Percentiles rank a stretch among this genome's conserved stretches.
Conservation (phyloP, 148 eudicot genomes). For the Diospyros kaki region DNA sequence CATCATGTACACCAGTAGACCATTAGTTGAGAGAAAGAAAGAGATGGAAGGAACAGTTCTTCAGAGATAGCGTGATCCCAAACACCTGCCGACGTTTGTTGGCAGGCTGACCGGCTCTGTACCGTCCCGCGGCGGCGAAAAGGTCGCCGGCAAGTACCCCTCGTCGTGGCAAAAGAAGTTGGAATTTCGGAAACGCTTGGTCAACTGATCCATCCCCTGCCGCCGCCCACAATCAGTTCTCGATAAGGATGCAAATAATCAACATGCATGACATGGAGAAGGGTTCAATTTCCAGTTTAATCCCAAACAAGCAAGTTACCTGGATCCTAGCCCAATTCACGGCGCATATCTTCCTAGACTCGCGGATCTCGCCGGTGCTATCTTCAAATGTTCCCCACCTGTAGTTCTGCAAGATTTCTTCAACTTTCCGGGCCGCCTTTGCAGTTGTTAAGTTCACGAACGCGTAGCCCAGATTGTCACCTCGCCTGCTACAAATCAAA, state of each 20-base stretch:
- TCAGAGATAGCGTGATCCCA: no score
- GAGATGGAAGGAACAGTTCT: not conserved
- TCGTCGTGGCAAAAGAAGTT: not conserved
- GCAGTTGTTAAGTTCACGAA: constrained; percentile 29
- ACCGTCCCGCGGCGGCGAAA: constrained; percentile 12
- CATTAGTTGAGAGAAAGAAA: not conserved
- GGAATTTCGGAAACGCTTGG: constrained; percentile 4
- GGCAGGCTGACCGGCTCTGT: not conserved
- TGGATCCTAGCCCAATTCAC: constrained; percentile 34
- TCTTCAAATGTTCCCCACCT: constrained; percentile 9
- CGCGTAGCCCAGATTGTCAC: constrained; percentile 22
- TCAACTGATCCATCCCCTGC: constrained; percentile 1
- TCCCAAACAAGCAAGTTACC: constrained; percentile 6
- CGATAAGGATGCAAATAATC: no score
- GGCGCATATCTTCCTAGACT: constrained; percentile 25
- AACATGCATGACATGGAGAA: not conserved
- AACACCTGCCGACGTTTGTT: not conserved
- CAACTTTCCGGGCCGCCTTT: constrained; percentile 5
- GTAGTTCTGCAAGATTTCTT: not conserved
- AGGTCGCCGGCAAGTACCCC: constrained; percentile 2
- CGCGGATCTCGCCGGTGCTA: not conserved
- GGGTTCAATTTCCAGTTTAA: not conserved
- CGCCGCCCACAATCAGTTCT: no score
- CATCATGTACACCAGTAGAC: no score
- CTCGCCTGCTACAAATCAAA: constrained; percentile 1